Base-by-base conservation (phyloP, 371 early-diverging fungal genomes). In the Lichtheimia ramosa region DNA sequence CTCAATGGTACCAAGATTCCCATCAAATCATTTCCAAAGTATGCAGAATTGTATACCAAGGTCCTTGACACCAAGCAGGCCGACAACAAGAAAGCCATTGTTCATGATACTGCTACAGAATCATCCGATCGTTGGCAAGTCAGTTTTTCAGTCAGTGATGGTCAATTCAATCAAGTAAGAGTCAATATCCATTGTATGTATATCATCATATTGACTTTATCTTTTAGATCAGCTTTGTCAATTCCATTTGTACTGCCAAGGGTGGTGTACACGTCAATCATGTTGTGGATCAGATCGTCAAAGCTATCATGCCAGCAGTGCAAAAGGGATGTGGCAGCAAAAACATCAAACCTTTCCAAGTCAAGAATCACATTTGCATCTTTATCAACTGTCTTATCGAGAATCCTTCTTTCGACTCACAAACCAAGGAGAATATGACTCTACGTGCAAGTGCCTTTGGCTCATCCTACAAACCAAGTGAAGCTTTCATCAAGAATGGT, bases 371-470 rank as follows among this genome's bases (percentile, higher is more conserved):
- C 59, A 84, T 99, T 74, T 96, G 91, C 84, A 62, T 99, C 7
- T 99, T 99, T 78, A 83, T 99, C 69, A 99, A 99, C 77, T 93
- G 92, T 68, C 69, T 92, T 58, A 97, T 99, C 58, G 98, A 96
- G 66, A 99, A 99, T 72, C 99, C 99, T 4, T 80, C 97, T 0
- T 99, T 99, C 76, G 99, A 99, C 75, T 97, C 98, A 7, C 99
- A 99, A 75, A 99, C 99, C 18, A 99, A 99, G 76, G 99, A 99
- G 68, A 94, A 85, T 65, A 87, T 99, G 88, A 99, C 99, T 1
- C 76, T 99, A 46, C 87, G 90, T 54, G 66, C 69, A 16, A 75
- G 87, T 5, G 70, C 85, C 0, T 99, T 99, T 82, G 99, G 99
- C 3, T 94, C 95, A 14, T 92, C 87, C 56, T 97, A 94, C 73